These are phyloP conservation scores for Hypoxylon sp. DNA, from an alignment of 2,329 filamentous ascomycete species.

Conservation along the genomic window DNA sequence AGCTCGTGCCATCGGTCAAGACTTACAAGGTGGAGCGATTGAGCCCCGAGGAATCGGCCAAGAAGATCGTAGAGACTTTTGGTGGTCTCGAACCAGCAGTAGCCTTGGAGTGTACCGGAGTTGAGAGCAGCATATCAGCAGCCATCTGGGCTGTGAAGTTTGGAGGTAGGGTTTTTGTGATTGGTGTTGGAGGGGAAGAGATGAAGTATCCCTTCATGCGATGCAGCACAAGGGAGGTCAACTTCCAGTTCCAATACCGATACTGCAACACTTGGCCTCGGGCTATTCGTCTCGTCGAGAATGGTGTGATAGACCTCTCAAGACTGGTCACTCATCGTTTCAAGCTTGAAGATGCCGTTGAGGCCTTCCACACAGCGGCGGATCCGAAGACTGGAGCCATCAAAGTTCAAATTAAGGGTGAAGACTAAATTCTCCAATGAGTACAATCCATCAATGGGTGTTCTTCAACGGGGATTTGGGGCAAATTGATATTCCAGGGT, in stretches of 20 bases:
- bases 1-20: constrained; percentile 78
- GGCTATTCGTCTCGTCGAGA: constrained; percentile 87
- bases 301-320: constrained; percentile 81
- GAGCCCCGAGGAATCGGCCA: constrained; percentile 75
- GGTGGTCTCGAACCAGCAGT: constrained; percentile 83
- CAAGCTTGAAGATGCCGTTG: constrained; percentile 82
- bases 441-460: no score
- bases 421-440: no score
- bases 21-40: constrained; percentile 79
- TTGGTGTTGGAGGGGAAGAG: constrained; percentile 94
- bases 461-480: no score
- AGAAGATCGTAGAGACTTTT: constrained; percentile 72
- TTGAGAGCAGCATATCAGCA: constrained; percentile 85
- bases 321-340: constrained; percentile 90
- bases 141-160: constrained; percentile 94
- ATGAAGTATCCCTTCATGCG: constrained; percentile 97
- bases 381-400: constrained; percentile 94
- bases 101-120: constrained; percentile 91
- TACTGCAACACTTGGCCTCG: constrained; percentile 97
- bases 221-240: constrained; percentile 87
- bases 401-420: constrained; percentile 92
- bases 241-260: constrained; percentile 95
- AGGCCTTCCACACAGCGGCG: constrained; percentile 89
- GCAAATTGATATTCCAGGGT: no score
- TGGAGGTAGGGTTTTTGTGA: constrained; percentile 95